A percentile compares a stretch with the other conserved stretches of the same genome.
These are phyloP conservation scores for Nitzschia sp. DNA, from an alignment of 108 stramenopile species.

Conservation along the genomic window DNA sequence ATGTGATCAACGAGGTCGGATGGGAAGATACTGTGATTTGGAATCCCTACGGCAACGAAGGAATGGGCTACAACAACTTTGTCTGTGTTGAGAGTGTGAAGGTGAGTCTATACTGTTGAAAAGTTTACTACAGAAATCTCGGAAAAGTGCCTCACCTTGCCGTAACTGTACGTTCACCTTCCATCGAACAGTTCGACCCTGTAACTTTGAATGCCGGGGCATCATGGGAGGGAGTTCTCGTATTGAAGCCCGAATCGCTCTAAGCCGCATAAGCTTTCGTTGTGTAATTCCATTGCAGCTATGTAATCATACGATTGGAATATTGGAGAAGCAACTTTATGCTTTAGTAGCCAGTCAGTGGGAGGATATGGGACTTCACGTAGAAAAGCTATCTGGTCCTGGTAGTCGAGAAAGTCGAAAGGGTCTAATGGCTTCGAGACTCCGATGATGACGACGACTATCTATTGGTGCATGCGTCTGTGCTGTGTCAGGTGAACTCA, in stretches of 20 bases:
- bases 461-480: no score
- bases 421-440: no score
- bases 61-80: constrained; percentile 96
- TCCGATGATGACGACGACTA: no score
- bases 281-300: background rate
- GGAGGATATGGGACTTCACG: no score
- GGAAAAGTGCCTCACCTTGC: background rate
- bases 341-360: no score
- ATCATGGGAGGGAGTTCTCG: constrained; percentile 81
- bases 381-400: no score
- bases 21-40: constrained; percentile 95
- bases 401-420: no score
- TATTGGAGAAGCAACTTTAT: no score
- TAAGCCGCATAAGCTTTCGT: background rate
- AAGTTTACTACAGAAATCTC: no score
- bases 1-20: constrained; percentile 84
- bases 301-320: no score
- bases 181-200: constrained; percentile 68
- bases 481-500: no score
- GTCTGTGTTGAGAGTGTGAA: constrained; percentile 94
- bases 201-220: constrained; percentile 76
- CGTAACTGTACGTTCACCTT: background rate
- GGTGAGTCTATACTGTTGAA: constrained; percentile 28
- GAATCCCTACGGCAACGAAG: constrained; percentile 94
- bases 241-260: constrained; percentile 58